Evolutionary conservation across 2,329 filamentous ascomycete genomes (phyloP), one percentile per base, ranked within the genome.

Genomic region (Biscogniauxia mediterranea): DNA sequence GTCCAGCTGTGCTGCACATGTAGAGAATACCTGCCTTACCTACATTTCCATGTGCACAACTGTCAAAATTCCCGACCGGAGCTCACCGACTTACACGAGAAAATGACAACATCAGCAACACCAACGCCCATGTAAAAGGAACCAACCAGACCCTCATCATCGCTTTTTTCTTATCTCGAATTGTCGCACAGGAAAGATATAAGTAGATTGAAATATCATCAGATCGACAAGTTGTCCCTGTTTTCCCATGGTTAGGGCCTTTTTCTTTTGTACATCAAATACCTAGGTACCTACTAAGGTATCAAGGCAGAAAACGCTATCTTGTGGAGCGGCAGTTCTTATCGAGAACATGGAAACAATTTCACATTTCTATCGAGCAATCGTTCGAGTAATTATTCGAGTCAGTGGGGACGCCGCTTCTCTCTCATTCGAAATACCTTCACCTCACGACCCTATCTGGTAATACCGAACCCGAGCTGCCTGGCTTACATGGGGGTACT

Each of bases 361-460:
- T 68, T 64, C 66, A 67, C 66, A 67, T 70, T 71, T 49, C 51
- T 63, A 66, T 72, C 70, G 68, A 71, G 66, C 68, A 73, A 71
- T 66, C 20, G 20, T 17, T 64, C 63, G 63, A 68, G 58, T 66
- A 64, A 64, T 55, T 46, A 11, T 32, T 28, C 58, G 60, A 62
- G 64, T 64, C 32, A 66, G 20, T 64, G 23, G 23, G 23, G 23
- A 23, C 56, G 49, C 23, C 60, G 57, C 58, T 62, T 66, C 62
- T 46, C 17, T n/a, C 7, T 13, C 19, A 23, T 42, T 63, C 61
- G 59, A 64, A 69, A 71, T 67, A 65, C 59, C 69, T 60, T 71
- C 69, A 62, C 60, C 62, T 66, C 54, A 38, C 17, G 46, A 28
- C 65, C 65, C 46, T 56, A 70, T 71, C 58, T 46, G 61, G 65